phyloP scores from a whole-genome alignment of 2,329 filamentous ascomycete species.

The Hypomyces perniciosus region DNA sequence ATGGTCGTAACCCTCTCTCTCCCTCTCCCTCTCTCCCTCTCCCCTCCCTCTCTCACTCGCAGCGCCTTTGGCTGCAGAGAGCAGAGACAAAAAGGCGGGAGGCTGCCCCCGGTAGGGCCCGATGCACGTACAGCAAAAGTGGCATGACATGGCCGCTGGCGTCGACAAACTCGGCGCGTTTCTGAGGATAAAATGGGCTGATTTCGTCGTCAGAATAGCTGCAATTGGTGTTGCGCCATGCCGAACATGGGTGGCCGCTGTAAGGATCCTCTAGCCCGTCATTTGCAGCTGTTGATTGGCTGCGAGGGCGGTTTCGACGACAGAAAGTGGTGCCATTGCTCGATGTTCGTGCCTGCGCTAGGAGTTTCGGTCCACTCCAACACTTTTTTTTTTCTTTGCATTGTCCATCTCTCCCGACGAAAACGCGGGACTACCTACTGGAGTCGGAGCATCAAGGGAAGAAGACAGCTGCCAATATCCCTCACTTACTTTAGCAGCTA shows the following conservation, averaged over 20 bases:
- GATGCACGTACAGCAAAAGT: constrained; percentile 13
- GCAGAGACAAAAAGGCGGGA: constrained; percentile 3
- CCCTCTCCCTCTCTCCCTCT: too few relatives aligned
- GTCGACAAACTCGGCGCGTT: constrained; percentile 1
- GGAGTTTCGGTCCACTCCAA: constrained; percentile 1
- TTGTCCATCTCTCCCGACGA: constrained; percentile 3
- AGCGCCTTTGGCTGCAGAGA: not conserved
- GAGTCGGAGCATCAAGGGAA: too few relatives aligned
- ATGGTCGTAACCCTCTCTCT: too few relatives aligned
- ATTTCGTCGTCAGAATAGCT: constrained; percentile 12
- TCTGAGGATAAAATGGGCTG: constrained; percentile 10
- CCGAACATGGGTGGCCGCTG: not conserved
- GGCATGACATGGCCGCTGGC: constrained; percentile 11
- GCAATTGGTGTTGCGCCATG: constrained; percentile 13
- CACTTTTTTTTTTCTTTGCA: not conserved
- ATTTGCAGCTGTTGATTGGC: constrained; percentile 5
- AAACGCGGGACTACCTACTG: not conserved
- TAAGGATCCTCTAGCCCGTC: constrained; percentile 7
- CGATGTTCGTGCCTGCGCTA: constrained; percentile 8
- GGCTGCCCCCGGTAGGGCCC: constrained; percentile 5
- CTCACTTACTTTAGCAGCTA: too few relatives aligned
- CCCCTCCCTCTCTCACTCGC: too few relatives aligned
- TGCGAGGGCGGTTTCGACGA: not conserved
- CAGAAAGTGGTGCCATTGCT: constrained; percentile 12
- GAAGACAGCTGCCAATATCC: too few relatives aligned